A percentile compares a stretch with the other conserved stretches of the same genome.
phyloP scores from a whole-genome alignment of 1,284 basidiomycete species.

The Bjerkandera adusta region DNA sequence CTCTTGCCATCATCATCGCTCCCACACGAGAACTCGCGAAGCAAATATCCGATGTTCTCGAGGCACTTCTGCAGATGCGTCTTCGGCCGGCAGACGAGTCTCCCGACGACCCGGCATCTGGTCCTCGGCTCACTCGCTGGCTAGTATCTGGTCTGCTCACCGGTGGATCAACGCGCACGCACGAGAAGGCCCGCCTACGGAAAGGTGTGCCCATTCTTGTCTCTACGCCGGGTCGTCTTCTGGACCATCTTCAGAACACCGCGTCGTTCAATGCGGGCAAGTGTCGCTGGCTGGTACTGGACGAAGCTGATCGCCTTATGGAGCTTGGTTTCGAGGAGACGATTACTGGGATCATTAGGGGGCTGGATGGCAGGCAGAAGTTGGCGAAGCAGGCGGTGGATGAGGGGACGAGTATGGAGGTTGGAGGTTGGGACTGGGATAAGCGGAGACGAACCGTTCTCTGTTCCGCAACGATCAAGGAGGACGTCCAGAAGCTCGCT shows the following conservation, averaged over 20 bases:
- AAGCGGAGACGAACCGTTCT: conserved; percentile 79
- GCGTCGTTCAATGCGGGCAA: conserved; percentile 90
- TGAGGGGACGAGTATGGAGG: conserved; percentile 69
- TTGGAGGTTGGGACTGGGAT: conserved; percentile 87
- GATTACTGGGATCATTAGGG: conserved; percentile 80
- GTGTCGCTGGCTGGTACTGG: conserved; percentile 93
- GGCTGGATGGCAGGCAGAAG: conserved; percentile 77
- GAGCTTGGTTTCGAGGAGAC: conserved; percentile 68
- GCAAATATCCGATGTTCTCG: conserved; percentile 81
- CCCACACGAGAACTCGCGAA: conserved; percentile 95
- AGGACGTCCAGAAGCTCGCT: conserved; percentile 92
- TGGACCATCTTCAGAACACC: conserved; percentile 83
- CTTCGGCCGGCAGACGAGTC: conserved; percentile 60
- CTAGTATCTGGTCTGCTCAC: conserved; percentile 91
- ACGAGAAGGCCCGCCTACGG: conserved; percentile 72
- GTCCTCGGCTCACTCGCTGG: conserved; percentile 80
- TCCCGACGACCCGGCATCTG: conserved; percentile 44
- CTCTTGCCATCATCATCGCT: conserved; percentile 91
- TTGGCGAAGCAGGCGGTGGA: conserved; percentile 72
- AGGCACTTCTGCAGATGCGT: conserved; percentile 68
- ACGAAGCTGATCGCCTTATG: conserved; percentile 93
- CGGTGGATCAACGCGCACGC: conserved; percentile 70
- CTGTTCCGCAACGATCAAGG: conserved; percentile 95
- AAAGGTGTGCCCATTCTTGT: conserved; percentile 76
- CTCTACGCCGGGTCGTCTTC: conserved; percentile 66